Percentiles rank a stretch among this genome's conserved stretches.
These are phyloP conservation scores for Hermanozyma aechmeae DNA, from an alignment of 805 yeast species.

Conservation along the genomic window DNA sequence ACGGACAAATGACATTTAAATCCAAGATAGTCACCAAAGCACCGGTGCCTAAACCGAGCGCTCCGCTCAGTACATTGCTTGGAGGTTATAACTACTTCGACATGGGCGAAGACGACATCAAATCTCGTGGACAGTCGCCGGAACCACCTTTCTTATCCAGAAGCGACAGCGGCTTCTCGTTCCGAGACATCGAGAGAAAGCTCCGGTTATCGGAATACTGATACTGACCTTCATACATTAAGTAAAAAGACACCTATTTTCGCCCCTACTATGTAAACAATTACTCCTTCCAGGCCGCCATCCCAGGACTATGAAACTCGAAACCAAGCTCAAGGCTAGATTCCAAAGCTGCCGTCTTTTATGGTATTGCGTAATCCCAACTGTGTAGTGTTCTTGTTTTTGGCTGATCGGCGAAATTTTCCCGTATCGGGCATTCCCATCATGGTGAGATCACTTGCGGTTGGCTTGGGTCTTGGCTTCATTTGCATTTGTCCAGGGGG, in stretches of 20 bases:
- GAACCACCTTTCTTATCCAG: constrained; percentile 40
- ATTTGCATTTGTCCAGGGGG: neutral
- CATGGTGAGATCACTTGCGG: constrained; percentile 35
- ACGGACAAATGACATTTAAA: neutral
- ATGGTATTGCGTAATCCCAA: constrained; percentile 56
- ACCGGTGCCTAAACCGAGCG: constrained; percentile 5
- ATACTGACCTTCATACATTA: no score
- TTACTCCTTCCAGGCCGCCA: no score
- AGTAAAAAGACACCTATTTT: no score
- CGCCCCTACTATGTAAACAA: no score
- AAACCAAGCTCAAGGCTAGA: no score
- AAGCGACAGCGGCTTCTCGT: constrained; percentile 28
- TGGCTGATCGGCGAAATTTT: constrained; percentile 15
- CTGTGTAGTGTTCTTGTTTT: constrained; percentile 39
- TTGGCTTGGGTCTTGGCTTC: constrained; percentile 10
- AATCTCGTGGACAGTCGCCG: constrained; percentile 47
- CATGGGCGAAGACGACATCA: constrained; percentile 52
- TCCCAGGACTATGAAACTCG: no score
- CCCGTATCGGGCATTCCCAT: constrained; percentile 38
- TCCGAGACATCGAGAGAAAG: constrained; percentile 56
- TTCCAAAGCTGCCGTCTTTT: constrained; percentile 61
- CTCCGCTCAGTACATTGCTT: constrained; percentile 28
- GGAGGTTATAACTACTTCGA: constrained; percentile 90
- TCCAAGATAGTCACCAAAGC: constrained; percentile 4
- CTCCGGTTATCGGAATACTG: constrained; percentile 54